Evolutionary conservation across 2,329 filamentous ascomycete species (phyloP), one percentile per base, ranked within the genome.

Genomic region (Alternaria triticimaculans): DNA sequence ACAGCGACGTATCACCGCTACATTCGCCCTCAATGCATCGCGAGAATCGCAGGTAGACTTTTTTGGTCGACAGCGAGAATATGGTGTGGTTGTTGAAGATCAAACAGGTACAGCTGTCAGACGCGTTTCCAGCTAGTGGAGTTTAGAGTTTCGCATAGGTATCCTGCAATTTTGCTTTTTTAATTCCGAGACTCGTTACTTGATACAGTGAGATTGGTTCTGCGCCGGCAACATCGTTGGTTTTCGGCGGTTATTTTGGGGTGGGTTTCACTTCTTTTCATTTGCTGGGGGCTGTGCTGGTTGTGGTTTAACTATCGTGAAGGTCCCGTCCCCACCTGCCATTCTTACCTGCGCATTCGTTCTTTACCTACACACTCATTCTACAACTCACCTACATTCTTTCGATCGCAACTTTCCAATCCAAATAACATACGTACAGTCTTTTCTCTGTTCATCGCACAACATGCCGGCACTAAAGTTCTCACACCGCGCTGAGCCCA

Each of bases 131-230:
- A 53, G 15, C 49, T 33, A 21, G 49, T 53, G 28, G 49, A 41
- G 28, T 25, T 53, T 41, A 15, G 15, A 20, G 30, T 53, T 53
- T 53, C 49, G 49, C 20, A 53, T 18, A 7, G 3, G 1, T 37
- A 33, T 51, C 49, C 49, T 51, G 49, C 49, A 53, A 37, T 53
- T 23, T 53, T 53, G 30, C 49, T 53, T 53, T 53, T 53, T 37
- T 53, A 41, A 53, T 41, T n/a, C 30, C 10, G 37, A 53, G 21
- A 53, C 30, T 53, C 49, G 49, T 53, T 53, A 53, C 30, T 37
- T 25, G 20, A 41, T n/a, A 53, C 49, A 23, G 12, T 23, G 28
- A 23, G 5, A 53, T 41, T 37, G 33, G 20, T 53, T 41, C 49
- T 53, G 33, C 14, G 20, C 37, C 37, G 37, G 37, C 28, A 41